Evolutionary conservation across 2,329 filamentous ascomycete genomes (phyloP).

Genomic region (Escovopsis sp.): DNA sequence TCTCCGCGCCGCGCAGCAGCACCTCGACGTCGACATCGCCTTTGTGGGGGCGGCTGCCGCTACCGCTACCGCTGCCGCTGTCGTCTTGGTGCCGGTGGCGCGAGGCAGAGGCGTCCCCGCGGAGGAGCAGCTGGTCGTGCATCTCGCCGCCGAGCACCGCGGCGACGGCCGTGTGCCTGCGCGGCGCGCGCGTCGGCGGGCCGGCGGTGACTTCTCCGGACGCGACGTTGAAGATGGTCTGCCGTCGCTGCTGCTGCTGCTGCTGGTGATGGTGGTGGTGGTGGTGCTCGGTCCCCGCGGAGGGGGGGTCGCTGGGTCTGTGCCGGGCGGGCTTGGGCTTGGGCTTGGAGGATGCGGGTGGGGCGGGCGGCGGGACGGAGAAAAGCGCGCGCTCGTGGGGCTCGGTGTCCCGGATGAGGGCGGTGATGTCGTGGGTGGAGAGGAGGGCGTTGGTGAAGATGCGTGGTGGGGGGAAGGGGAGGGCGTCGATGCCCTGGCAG

Average conservation of each 20-base stretch:
- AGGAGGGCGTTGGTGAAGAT: constrained; percentile 92
- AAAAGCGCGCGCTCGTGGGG: constrained; percentile 89
- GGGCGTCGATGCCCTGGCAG: constrained; percentile 59
- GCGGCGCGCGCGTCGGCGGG: constrained; percentile 34
- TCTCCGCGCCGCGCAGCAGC: constrained; percentile 74
- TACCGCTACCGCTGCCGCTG: too few relatives aligned
- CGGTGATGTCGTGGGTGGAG: constrained; percentile 78
- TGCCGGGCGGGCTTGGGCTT: constrained; percentile 4
- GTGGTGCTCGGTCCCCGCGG: background rate
- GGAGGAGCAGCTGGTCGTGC: constrained; percentile 67
- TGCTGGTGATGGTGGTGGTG: too few relatives aligned
- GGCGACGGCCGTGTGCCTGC: constrained; percentile 70
- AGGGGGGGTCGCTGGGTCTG: constrained; percentile 17
- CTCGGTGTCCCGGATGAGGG: constrained; percentile 89
- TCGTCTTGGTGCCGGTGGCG: constrained; percentile 32
- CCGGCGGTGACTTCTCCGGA: constrained; percentile 47
- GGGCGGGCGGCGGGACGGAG: constrained; percentile 67
- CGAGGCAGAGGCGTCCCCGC: constrained; percentile 41
- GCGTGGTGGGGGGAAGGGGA: constrained; percentile 76
- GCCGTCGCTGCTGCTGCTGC: constrained; percentile 27
- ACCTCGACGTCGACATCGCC: constrained; percentile 79
- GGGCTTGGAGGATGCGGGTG: constrained; percentile 26
- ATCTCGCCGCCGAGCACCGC: constrained; percentile 79
- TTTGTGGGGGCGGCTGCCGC: too few relatives aligned
- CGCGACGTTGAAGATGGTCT: constrained; percentile 52